A percentile compares a stretch with the other conserved stretches of the same genome.
phyloP scores from a whole-genome alignment of 1,284 basidiomycete genomes.

The Ceratobasidium sp. region DNA sequence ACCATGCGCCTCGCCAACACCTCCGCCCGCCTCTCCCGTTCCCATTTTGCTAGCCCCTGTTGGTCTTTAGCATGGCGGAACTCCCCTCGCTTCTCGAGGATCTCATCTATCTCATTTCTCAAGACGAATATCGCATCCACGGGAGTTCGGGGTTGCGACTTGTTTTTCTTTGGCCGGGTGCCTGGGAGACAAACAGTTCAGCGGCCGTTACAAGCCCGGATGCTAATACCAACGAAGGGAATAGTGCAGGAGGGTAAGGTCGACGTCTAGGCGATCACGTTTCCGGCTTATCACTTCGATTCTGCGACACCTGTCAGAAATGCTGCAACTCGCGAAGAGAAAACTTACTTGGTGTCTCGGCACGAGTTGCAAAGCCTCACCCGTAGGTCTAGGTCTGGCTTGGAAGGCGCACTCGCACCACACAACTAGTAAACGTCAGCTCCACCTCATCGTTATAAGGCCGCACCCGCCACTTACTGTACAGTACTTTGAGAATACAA shows the following conservation, averaged over 20 bases:
- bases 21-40: not conserved
- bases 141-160: not conserved
- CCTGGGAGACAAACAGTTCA: not conserved
- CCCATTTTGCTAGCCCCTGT: not conserved
- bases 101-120: not conserved
- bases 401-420: not conserved
- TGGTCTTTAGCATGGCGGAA: not conserved
- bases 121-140: not conserved
- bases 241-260: no score
- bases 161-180: no score
- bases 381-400: conserved; percentile 11
- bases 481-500: conserved; percentile 18
- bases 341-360: conserved; percentile 2
- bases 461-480: not conserved
- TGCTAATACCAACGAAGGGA: no score
- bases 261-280: not conserved
- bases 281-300: no score
- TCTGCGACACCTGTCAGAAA: no score
- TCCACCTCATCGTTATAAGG: no score
- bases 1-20: not conserved
- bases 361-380: conserved; percentile 9
- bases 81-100: not conserved
- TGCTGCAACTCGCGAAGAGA: not conserved
- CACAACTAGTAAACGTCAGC: not conserved
- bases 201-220: no score